Base-by-base conservation (phyloP, 1,284 basidiomycete genomes). In the Cryptococcus sp. region DNA sequence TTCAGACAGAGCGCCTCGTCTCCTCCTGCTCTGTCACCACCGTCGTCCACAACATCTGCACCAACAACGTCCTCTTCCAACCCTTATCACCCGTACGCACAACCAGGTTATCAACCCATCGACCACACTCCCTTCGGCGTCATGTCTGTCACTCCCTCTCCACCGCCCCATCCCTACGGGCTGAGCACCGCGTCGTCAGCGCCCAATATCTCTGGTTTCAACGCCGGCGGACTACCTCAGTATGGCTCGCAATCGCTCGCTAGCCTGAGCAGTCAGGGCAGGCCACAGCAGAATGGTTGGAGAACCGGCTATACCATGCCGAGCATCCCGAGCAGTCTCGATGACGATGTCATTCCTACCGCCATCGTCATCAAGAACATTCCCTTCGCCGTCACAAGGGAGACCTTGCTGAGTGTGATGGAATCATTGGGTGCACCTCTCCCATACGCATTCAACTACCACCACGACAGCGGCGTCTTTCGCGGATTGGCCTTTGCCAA, bases 311-410 rank as follows among this genome's bases (percentile, higher is more conserved):
- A 64, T 48, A 59, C 51, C 3, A 57, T 61, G 54, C 60, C 61
- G 10, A 58, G 41, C 8, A 58, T 62, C 15, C 62, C 67, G 3
- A 35, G 13, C 30, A 47, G 57, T 11, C 52, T 60, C 3, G 76
- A 78, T 67, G 93, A 97, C 77, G 94, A 97, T 77, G 85, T 97
- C 77, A 99, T 99, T 79, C 95, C 95, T 54, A 99, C 95, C 17
- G 95, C 96, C 55, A 98, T 99, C 72, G 95, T 99, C 73, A 96
- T 99, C 81, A 99, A 99, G 85, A 98, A 98, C 83, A 99, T 98
- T 80, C 95, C 94, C 60, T 98, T 99, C 83, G 93, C 93, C 71
- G 92, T 98, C 68, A 92, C 93, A 81, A 88, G 90, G 73, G 94
- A 99, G 81, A 93, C 93, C 58, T 85, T 99, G 61, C 86, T 99